phyloP scores from a whole-genome alignment of 208 protist species.

The Trypanosoma brucei region DNA sequence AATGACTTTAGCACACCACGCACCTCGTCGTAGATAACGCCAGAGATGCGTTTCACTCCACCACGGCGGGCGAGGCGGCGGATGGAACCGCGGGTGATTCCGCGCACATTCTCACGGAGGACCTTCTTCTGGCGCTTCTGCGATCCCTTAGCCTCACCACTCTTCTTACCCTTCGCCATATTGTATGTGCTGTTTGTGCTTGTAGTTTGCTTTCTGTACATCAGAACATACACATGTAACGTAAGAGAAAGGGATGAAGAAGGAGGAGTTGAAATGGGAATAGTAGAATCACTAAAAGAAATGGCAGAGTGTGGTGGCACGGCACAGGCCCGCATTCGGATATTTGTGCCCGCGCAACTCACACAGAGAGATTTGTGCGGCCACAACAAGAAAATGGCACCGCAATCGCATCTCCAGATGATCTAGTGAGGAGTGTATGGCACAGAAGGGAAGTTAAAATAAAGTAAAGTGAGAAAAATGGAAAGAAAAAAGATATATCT shows the following conservation, averaged over 20 bases:
- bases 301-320: not conserved
- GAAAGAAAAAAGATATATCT: too few relatives aligned
- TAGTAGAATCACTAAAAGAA: not conserved
- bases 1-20: not conserved
- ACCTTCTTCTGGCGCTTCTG: conserved; percentile 1
- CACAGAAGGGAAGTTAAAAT: too few relatives aligned
- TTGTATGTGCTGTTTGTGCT: not conserved
- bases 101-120: not conserved
- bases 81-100: not conserved
- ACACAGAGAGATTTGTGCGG: too few relatives aligned
- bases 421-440: too few relatives aligned
- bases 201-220: not conserved
- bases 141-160: not conserved
- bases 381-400: too few relatives aligned
- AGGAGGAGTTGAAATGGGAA: not conserved
- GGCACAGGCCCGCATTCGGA: too few relatives aligned
- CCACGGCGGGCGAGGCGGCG: not conserved
- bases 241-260: not conserved
- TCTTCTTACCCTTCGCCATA: conserved; percentile 1
- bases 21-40: conserved; percentile 1
- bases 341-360: too few relatives aligned
- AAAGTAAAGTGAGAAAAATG: too few relatives aligned
- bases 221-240: not conserved
- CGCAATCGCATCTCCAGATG: too few relatives aligned
- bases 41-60: not conserved